Evolutionary conservation across 106 monocot genomes (phyloP), one percentile per base, ranked within the genome.

Genomic region (Dendrobium catenatum): DNA sequence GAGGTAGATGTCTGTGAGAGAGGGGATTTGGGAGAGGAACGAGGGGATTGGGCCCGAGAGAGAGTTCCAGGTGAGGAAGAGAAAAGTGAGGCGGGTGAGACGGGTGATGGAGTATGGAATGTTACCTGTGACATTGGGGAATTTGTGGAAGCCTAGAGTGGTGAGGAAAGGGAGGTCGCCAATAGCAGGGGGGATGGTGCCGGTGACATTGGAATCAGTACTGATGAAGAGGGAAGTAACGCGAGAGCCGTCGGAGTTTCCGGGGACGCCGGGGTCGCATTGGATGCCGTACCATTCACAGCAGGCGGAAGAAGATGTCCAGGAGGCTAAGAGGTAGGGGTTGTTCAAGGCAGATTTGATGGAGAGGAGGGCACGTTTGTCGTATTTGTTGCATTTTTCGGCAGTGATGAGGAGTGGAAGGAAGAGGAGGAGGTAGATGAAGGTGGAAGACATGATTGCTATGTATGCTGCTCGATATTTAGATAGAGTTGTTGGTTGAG

Each of bases 31-130:
- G 77, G 82, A 82, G 70, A 89, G 83, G 16, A 81, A 81, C 7
- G 82, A 43, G 10, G 88, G 91, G 77, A 91, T 89, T 3, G 83
- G 16, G 76, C 91, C 91, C 67, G 89, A 81, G 54, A 91, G 74
- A 47, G 66, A 74, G 73, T 85, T 87, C 81, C 83, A 84, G 64
- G 79, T 72, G 79, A 89, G 88, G 37, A 73, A 41, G 77, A 91
- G 68, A 7, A 74, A 26, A 18, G 56, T 43, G 72, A 89, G 87
- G 20, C 31, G 77, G 42, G 77, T 2, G 64, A 91, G 73, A 17
- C 55, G 44, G 13, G 78, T 51, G 47, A 91, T 84, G 78, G 84
- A 85, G 19, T 75, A 42, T 4, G 91, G 86, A 59, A 85, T 80
- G 27, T 82, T 78, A 64, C 81, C 81, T 68, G 49, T n/a, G 4